Percentiles rank a stretch among this genome's conserved stretches.
Evolutionary conservation across 257 asterid genomes (phyloP).

Genomic region (Lycium barbarum): DNA sequence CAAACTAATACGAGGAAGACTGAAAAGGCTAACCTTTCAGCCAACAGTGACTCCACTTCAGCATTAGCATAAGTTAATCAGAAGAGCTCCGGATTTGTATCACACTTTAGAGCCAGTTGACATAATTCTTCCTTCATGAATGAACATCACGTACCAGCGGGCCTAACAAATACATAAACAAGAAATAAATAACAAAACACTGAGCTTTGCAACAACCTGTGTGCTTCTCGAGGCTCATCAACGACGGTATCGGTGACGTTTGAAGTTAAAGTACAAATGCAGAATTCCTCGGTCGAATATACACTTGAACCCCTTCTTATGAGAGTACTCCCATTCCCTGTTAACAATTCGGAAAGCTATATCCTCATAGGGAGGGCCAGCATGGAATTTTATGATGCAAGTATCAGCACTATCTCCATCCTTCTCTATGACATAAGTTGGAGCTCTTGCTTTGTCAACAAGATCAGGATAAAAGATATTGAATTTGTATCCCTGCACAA

Average conservation of each 20-base stretch:
- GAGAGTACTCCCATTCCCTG: slow-evolving; percentile 88
- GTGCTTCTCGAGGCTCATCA: slow-evolving; percentile 41
- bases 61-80: neutral
- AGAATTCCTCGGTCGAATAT: slow-evolving; percentile 84
- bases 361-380: slow-evolving; percentile 94
- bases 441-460: slow-evolving; percentile 78
- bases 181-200: neutral
- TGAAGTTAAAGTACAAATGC: slow-evolving; percentile 85
- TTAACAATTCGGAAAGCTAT: slow-evolving; percentile 82
- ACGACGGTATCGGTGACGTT: slow-evolving; percentile 79
- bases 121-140: neutral
- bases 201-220: neutral
- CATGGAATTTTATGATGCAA: slow-evolving; percentile 79
- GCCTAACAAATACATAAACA: slow-evolving; percentile 7
- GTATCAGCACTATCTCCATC: slow-evolving; percentile 84
- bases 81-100: neutral
- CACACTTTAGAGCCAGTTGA: neutral
- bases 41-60: neutral
- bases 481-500: slow-evolving; percentile 90
- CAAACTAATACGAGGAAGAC: neutral
- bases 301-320: slow-evolving; percentile 85
- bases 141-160: neutral
- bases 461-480: slow-evolving; percentile 88
- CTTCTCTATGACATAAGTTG: slow-evolving; percentile 70
- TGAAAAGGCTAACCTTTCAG: slow-evolving; percentile 2